A percentile compares a stretch with the other conserved stretches of the same genome.
Conservation (phyloP, 1,139 yeast species). For the Hyphopichia pseudoburtonii region DNA sequence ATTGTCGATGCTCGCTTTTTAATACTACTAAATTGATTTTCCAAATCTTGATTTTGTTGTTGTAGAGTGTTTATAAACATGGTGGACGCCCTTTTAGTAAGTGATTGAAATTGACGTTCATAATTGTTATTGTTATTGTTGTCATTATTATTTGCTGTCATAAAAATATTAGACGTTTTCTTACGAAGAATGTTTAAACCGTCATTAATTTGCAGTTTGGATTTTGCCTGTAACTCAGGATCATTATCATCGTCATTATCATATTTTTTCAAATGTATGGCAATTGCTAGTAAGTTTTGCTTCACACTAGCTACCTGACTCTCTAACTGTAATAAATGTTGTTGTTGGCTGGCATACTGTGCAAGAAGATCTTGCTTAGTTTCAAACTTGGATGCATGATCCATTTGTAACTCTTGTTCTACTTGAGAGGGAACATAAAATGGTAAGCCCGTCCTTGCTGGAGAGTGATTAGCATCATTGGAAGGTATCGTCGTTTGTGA, state of each 20-base stretch:
- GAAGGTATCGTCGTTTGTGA: neutral
- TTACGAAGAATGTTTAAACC: slow-evolving; percentile 5
- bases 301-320: slow-evolving; percentile 21
- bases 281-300: slow-evolving; percentile 30
- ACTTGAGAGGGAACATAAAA: slow-evolving; percentile 14
- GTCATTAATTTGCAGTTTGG: too few relatives aligned
- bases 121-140: slow-evolving; percentile 3
- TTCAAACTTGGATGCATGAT: slow-evolving; percentile 4
- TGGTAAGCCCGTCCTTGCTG: slow-evolving; percentile 11
- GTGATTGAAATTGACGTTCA: slow-evolving; percentile 8
- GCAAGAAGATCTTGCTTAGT: slow-evolving; percentile 12
- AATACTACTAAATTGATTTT: slow-evolving; percentile 10
- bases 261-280: slow-evolving; percentile 15
- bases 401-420: slow-evolving; percentile 1
- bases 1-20: slow-evolving; percentile 23
- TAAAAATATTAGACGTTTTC: slow-evolving; percentile 9
- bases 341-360: slow-evolving; percentile 21
- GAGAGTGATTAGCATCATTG: neutral
- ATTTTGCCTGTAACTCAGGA: too few relatives aligned
- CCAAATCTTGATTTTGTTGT: slow-evolving; percentile 3
- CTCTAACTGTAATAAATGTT: slow-evolving; percentile 24
- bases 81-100: slow-evolving; percentile 10
- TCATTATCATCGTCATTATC: slow-evolving; percentile 5
- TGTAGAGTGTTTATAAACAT: slow-evolving; percentile 1
- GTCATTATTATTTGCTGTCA: slow-evolving; percentile 5